These are phyloP conservation scores for Microbotryum violaceum DNA, from an alignment of 1,284 basidiomycete species.

Conservation along the genomic window DNA sequence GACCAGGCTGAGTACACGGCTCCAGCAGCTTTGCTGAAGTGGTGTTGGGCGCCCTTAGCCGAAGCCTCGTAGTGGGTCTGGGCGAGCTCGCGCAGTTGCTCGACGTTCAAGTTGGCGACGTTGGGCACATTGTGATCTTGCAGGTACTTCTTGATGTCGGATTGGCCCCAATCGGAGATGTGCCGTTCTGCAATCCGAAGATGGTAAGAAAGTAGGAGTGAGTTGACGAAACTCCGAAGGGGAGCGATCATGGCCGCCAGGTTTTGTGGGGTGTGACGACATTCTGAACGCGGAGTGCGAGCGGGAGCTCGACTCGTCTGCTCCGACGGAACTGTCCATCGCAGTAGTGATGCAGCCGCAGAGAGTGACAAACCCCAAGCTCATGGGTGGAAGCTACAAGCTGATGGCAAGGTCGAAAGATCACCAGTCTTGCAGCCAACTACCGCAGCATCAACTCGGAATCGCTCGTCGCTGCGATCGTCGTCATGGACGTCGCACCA, in stretches of 20 bases:
- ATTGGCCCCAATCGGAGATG: constrained; percentile 28
- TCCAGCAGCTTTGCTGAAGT: constrained; percentile 51
- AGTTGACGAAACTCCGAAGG: not conserved
- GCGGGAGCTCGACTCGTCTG: not conserved
- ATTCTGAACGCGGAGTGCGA: not conserved
- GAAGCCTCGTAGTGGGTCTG: constrained; percentile 32
- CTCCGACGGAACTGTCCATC: not conserved
- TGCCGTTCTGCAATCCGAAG: not conserved
- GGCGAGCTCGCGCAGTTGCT: constrained; percentile 36
- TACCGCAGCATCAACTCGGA: not conserved
- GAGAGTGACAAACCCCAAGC: no score
- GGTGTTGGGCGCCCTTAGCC: constrained; percentile 56
- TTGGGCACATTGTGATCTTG: constrained; percentile 58
- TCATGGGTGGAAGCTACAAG: no score
- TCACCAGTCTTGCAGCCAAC: not conserved
- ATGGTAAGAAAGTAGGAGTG: no score
- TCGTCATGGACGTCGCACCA: no score
- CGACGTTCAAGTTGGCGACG: constrained; percentile 41
- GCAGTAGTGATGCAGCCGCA: no score
- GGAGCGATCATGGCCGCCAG: not conserved
- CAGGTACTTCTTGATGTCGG: constrained; percentile 21
- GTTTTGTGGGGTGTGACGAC: constrained; percentile 1
- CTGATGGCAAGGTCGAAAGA: not conserved
- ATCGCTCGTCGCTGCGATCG: not conserved
- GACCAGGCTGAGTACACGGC: constrained; percentile 56